Base-by-base conservation (phyloP, 345 rosid genomes). In the Citrus inodora region DNA sequence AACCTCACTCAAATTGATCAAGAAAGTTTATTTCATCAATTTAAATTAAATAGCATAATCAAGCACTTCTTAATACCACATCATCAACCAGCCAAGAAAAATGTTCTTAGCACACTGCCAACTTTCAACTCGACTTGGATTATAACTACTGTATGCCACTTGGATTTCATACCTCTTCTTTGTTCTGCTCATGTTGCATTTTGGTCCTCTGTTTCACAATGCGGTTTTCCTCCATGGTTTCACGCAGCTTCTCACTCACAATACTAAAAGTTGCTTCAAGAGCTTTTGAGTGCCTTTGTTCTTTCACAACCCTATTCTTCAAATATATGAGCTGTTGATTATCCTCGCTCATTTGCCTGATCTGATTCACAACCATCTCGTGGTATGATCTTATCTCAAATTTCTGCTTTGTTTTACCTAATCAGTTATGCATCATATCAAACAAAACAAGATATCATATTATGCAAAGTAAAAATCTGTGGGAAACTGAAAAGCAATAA, bases 361-460 rank as follows among this genome's bases (percentile, higher is more conserved):
- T 76, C 70, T 90, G 88, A 63, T 79, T 76, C 58, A 90, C 92
- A 42, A 94, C 93, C 95, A 87, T 83, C 87, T 94, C 98, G 24
- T 84, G 88, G 81, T 92, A 86, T 7, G 98, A 96, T 71, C 85
- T 84, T 92, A 96, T 70, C 69, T 96, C 99, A 76, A 77, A 90
- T 77, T 89, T 94, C 46, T 90, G 88, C 88, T 72, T 90, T 0
- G 89, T 55, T 84, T 88, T 90, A 21, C 94, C 99, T 96, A 75
- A 83, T 48, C 40, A 73, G 74, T 42, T 71, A 46, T 56, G 27
- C 24, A 60, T 33, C 65, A 76, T 48, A 38, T 70, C 66, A 69
- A 42, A 48, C 27, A 48, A n/a, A 56, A 67, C 28, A 9, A 21
- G 13, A 19, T 21, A 48, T 14, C 13, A 25, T 60, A 21, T 21